These are phyloP conservation scores for Drosera spatulata DNA, from an alignment of 179 eudicot genomes.

Conservation along the genomic window DNA sequence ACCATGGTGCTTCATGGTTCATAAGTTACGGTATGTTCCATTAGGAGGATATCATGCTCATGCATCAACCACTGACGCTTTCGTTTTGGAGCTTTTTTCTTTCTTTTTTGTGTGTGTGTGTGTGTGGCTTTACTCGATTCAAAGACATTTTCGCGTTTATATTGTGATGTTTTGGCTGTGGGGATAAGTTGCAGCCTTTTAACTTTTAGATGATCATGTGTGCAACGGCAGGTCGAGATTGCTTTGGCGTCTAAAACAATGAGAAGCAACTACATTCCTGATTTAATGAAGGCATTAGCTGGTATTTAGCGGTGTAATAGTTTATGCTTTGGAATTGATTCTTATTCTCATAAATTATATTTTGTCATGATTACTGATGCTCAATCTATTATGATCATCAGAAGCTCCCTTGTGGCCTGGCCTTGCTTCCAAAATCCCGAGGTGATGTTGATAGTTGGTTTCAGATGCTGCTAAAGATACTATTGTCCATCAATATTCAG, in stretches of 20 bases:
- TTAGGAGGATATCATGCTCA: neutral
- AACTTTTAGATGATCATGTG: conserved; percentile 14
- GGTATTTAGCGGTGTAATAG: no score
- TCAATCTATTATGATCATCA: conserved; percentile 10
- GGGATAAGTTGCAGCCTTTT: conserved; percentile 1
- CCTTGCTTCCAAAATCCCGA: conserved; percentile 74
- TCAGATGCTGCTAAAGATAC: conserved; percentile 70
- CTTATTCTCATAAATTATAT: neutral
- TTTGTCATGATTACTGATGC: neutral
- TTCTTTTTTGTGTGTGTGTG: no score
- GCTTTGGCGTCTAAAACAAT: conserved; percentile 23
- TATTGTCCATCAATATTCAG: conserved; percentile 40
- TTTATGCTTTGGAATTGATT: neutral
- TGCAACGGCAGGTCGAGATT: conserved; percentile 59
- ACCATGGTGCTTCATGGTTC: neutral
- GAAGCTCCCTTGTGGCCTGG: conserved; percentile 73
- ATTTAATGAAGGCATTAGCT: conserved; percentile 35
- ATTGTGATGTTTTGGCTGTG: neutral
- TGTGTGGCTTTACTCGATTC: no score
- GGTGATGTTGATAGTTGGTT: conserved; percentile 91
- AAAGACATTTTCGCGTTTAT: no score
- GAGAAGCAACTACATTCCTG: conserved; percentile 30
- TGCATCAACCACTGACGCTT: no score
- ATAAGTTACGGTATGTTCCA: neutral
- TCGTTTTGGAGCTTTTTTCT: no score